Base-by-base conservation (phyloP, 371 early-diverging fungal species). In the Mucor saturninus region DNA sequence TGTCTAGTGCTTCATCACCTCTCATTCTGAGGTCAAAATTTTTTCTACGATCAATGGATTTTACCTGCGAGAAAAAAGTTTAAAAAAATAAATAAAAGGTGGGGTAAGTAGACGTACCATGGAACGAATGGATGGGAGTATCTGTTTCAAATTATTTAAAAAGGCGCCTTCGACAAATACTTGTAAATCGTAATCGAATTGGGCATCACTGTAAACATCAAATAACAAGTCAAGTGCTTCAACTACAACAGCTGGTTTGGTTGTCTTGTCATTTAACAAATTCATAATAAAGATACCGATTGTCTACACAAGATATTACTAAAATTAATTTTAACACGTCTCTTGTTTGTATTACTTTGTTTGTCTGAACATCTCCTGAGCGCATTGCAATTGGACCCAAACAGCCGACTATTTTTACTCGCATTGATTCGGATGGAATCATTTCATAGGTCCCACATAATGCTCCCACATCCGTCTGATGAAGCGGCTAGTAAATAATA, bases 141-240 rank as follows among this genome's bases (percentile, higher is more conserved):
- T 48, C 26, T 78, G 77, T 67, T 83, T 79, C 35, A 97, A 76
- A 30, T 68, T 76, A 29, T 71, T 67, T 45, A 91, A 68, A 58
- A 86, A 91, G 9, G 76, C 81, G 28, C 84, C 84, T 30, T 86
- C 72, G 6, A 94, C 89, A 82, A 89, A 95, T 0, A 94, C 93
- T 0, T 92, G 91, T 42, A 61, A 67, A 68, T 96, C 95, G 67
- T 96, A 96, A 57, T 93, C 94, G 71, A 85, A 95, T 14, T 71
- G 83, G 42, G 74, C 83, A 66, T 97, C 97, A 37, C 86, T 87
- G 72, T 95, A 97, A 4, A 96, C 86, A 65, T 96, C 96, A 68
- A 82, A 96, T 26, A 97, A 71, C 37, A 89, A 87, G 61, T 96
- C 91, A 65, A 97, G 66, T 0, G 89, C 89, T 67, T 94, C 96